Evolutionary conservation across 164 flowering plant genomes (phyloP), one percentile per base, ranked within the genome.

Genomic region (Tinospora cordifolia): DNA sequence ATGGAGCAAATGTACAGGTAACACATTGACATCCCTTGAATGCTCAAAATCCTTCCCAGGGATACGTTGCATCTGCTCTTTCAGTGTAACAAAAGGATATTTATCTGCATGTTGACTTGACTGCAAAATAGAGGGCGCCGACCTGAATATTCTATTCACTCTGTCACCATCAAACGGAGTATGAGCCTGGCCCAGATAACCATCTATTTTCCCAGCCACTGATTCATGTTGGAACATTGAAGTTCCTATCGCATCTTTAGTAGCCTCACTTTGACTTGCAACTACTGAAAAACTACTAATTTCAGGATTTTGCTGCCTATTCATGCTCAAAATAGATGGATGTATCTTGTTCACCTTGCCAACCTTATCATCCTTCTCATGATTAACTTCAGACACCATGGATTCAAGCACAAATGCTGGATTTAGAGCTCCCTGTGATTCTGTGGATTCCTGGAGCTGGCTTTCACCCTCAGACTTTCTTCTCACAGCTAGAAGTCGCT

Each of bases 301-400:
- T 58, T 86, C 91, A 71, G 81, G 76, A 69, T 79, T 85, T 75
- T 76, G 62, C 71, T 82, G 84, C 70, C 75, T 84, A 74, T 72
- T 71, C 25, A 71, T 65, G 63, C 80, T 81, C 71, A 66, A 54
- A 30, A 69, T 63, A 70, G 85, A 74, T 49, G 86, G 65, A 46
- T 25, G 11, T 14, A 74, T 69, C 26, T 71, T 79, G 57, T 79
- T 76, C 67, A 19, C 67, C 74, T 74, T 76, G 66, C 80, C 84
- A 73, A 68, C 75, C 36, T 77, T 84, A 77, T 70, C 72, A 51
- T 79, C 81, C 36, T 74, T 76, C 4, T 73, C 85, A 41, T 71
- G 79, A 72, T 67, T 81, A 73, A 67, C 66, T 63, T 63, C 72
- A 64, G 80, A 39, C 26, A 79, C 76, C 21, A 77, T 58, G 60